Percentiles rank a stretch among this genome's conserved stretches.
Evolutionary conservation across 495 filamentous ascomycete genomes (phyloP).

Genomic region (Apodospora peruviana): DNA sequence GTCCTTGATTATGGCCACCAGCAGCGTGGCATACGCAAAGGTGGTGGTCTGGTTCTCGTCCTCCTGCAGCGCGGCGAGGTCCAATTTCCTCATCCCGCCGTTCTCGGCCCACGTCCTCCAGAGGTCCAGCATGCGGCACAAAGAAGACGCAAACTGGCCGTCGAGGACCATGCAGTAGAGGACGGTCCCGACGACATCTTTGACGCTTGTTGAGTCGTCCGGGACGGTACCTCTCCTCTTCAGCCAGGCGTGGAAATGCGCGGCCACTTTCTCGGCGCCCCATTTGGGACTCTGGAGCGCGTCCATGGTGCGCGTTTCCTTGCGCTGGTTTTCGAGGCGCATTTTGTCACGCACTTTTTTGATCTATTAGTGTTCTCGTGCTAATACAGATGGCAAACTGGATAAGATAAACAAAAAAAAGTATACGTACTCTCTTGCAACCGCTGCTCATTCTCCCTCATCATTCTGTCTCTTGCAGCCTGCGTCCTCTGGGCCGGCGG

Average conservation of each 20-base stretch:
- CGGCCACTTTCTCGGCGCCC: constrained; percentile 45
- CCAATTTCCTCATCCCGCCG: constrained; percentile 51
- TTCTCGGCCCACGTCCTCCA: constrained; percentile 56
- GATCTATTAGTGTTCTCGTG: background rate
- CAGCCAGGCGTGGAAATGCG: constrained; percentile 45
- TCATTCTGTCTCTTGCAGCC: constrained; percentile 30
- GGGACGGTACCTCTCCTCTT: constrained; percentile 22
- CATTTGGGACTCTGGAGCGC: constrained; percentile 54
- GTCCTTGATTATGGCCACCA: constrained; percentile 47
- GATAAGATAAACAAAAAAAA: constrained; percentile 2
- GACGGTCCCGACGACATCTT: constrained; percentile 42
- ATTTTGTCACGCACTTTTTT: constrained; percentile 30
- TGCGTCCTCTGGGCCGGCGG: constrained; percentile 37
- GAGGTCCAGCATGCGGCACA: constrained; percentile 47
- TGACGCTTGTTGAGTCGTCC: constrained; percentile 16
- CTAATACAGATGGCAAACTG: background rate
- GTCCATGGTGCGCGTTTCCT: constrained; percentile 41
- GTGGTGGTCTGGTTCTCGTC: constrained; percentile 31
- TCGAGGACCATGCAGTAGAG: constrained; percentile 53
- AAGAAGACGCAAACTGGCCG: constrained; percentile 31
- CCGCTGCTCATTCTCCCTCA: constrained; percentile 31
- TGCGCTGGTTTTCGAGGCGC: constrained; percentile 32
- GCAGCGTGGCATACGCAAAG: constrained; percentile 49
- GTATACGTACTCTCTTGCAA: constrained; percentile 35
- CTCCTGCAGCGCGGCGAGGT: constrained; percentile 40